Evolutionary conservation across 2,329 filamentous ascomycete genomes (phyloP).

Genomic region (Xylaria sp.): DNA sequence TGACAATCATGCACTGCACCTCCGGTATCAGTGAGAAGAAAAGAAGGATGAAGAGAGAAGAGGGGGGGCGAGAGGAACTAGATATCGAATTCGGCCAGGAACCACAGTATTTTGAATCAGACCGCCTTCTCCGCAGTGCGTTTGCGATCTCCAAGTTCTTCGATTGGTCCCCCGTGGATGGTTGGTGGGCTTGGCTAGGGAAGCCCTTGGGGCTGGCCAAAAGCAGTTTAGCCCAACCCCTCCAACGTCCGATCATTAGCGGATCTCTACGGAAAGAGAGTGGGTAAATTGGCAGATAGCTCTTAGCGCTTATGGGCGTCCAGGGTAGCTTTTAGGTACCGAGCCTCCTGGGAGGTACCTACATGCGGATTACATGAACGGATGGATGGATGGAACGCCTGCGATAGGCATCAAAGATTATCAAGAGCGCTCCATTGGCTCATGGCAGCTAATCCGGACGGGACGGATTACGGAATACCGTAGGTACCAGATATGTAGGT

Average conservation of each 20-base stretch:
- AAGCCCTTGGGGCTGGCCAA: conserved; percentile 15
- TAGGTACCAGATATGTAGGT: no score
- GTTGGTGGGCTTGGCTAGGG: conserved; percentile 15
- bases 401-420: no score
- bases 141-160: conserved; percentile 12
- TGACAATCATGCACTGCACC: conserved; percentile 10
- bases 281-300: neutral
- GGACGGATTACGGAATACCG: no score
- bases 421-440: no score
- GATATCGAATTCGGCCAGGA: conserved; percentile 2
- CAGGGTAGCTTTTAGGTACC: no score
- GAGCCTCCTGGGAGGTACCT: neutral
- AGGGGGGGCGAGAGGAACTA: conserved; percentile 14
- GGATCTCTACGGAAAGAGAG: neutral
- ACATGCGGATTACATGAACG: neutral
- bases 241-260: neutral
- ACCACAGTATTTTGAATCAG: conserved; percentile 22
- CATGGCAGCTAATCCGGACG: no score
- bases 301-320: no score
- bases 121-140: conserved; percentile 24
- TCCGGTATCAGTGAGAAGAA: conserved; percentile 8
- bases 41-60: conserved; percentile 1
- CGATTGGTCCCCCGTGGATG: conserved; percentile 19
- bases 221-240: neutral
- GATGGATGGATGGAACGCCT: no score